These are phyloP conservation scores for Saccharum spontaneum DNA, from an alignment of 176 grass and related monocot genomes.

Conservation along the genomic window DNA sequence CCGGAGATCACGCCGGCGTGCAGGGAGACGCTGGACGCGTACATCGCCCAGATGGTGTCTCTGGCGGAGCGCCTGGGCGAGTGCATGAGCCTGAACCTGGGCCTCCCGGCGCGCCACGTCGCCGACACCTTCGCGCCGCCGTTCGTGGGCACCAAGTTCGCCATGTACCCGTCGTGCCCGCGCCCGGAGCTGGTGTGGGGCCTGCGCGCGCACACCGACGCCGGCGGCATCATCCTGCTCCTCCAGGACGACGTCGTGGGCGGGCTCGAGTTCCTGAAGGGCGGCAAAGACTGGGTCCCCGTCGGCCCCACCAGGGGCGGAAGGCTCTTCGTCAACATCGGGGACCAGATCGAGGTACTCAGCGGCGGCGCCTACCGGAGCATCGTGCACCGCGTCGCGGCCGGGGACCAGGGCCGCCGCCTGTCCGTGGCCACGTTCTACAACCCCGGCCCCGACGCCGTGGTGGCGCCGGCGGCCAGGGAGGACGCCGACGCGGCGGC, in stretches of 20 bases:
- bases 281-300: conserved; percentile 53
- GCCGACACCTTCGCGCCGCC: conserved; percentile 60
- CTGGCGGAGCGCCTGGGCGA: conserved; percentile 65
- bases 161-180: conserved; percentile 77
- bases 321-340: conserved; percentile 80
- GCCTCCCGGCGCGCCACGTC: conserved; percentile 44
- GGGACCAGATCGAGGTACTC: conserved; percentile 86
- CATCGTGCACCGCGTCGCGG: conserved; percentile 64
- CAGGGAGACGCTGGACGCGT: conserved; percentile 61
- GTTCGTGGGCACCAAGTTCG: conserved; percentile 88
- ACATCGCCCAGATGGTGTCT: conserved; percentile 46
- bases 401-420: conserved; percentile 33
- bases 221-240: conserved; percentile 91
- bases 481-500: neutral
- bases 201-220: conserved; percentile 87
- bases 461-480: conserved; percentile 38
- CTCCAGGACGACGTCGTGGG: conserved; percentile 79
- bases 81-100: conserved; percentile 65
- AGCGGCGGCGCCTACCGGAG: conserved; percentile 77
- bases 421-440: conserved; percentile 93
- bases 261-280: conserved; percentile 71
- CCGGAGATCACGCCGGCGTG: conserved; percentile 33
- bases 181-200: conserved; percentile 60
- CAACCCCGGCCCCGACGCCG: conserved; percentile 56
- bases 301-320: conserved; percentile 39